Evolutionary conservation across 2,329 filamentous ascomycete species (phyloP), one percentile per base, ranked within the genome.

Genomic region (Fulvia fulva): DNA sequence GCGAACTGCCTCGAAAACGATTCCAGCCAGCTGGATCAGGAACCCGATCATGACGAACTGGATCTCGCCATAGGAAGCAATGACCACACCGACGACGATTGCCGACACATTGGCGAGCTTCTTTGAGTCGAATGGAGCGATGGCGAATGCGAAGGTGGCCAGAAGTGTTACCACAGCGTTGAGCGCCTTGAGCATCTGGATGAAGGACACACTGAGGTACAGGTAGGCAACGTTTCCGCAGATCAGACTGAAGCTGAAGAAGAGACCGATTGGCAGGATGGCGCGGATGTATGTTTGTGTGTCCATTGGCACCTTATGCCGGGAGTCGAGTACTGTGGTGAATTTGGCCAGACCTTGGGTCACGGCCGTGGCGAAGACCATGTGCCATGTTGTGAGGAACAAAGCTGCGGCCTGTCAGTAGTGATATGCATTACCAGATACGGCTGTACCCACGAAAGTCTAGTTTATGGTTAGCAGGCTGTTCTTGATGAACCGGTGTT

Each of bases 121-220:
- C 80, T 87, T 92, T 67, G 94, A 75, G 78, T 92, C 95, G 54
- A 91, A 89, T 62, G 90, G 86, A 16, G 90, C 86, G 63, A 96
- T 86, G 59, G 91, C 90, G 70, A 97, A 86, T 49, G 82, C 80
- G 92, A 93, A 97, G 67, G 91, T 90, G 43, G 90, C 88, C 64
- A 97, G 77, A 41, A 99, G 85, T 55, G 97, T 92, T 55, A 91
- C 92, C 57, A 97, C 92, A 16, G 94, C 93, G 30, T 90, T 97
- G 41, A 91, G 96, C 65, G 94, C 94, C 90, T 97, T 97, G 75
- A 97, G 86, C 93, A 97, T 97, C 82, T 97, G 93, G 71, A 97
- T 97, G 77, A 97, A 97, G 61, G 93, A 89, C 58, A 97, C 93
- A 67, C 89, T 94, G 62, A 97, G 84, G 77, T 97, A 96, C 55